phyloP scores from a whole-genome alignment of 2,329 filamentous ascomycete genomes.

The Colletotrichum sidae region DNA sequence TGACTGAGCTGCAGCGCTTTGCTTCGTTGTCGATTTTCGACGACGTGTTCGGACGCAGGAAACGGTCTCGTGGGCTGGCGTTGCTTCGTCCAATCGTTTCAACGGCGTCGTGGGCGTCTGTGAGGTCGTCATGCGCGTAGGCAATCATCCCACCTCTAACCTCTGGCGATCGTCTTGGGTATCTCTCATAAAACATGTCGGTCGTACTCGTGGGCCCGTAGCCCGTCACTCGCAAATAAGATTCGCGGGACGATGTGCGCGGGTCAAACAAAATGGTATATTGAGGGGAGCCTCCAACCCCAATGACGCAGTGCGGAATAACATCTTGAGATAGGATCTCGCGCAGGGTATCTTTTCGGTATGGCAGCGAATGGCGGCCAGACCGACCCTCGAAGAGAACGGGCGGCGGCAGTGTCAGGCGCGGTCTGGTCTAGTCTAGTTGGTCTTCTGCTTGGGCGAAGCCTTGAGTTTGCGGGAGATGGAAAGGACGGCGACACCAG shows the following conservation, averaged over 20 bases:
- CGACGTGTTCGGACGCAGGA: no score
- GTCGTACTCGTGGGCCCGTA: background rate
- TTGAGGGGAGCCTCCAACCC: slow-evolving; percentile 5
- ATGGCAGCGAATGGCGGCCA: slow-evolving; percentile 6
- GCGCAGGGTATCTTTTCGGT: slow-evolving; percentile 12
- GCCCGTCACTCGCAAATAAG: slow-evolving; percentile 11
- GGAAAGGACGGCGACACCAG: slow-evolving; percentile 50
- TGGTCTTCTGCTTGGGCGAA: slow-evolving; percentile 37
- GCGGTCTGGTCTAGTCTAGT: background rate
- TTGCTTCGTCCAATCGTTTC: no score
- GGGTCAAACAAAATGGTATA: slow-evolving; percentile 2
- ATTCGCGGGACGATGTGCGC: slow-evolving; percentile 1
- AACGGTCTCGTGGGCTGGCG: no score
- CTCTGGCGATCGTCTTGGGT: slow-evolving; percentile 4
- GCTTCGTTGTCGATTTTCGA: no score
- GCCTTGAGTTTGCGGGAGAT: slow-evolving; percentile 43
- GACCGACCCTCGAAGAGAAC: no score
- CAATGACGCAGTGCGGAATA: background rate
- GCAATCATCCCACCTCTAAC: background rate
- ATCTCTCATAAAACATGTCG: slow-evolving; percentile 19
- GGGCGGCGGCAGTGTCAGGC: no score
- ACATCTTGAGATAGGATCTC: slow-evolving; percentile 2
- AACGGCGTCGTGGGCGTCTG: no score
- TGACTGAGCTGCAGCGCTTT: no score
- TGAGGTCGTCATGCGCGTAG: background rate